These are phyloP conservation scores for Pichia heedii DNA, from an alignment of 805 yeast species.

Conservation along the genomic window DNA sequence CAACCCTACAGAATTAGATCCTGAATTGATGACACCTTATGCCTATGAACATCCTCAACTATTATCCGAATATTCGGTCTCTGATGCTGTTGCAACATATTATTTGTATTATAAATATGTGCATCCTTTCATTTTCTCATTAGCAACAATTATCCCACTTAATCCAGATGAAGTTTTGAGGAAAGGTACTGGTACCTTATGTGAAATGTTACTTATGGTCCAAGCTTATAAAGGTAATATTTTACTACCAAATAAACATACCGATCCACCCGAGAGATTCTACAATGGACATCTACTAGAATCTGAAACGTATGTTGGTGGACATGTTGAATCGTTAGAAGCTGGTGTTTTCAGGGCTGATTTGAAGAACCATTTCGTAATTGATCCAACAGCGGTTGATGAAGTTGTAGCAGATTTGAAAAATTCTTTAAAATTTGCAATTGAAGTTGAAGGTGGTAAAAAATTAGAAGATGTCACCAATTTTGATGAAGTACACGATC, in stretches of 20 bases:
- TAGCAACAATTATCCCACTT: conserved; percentile 90
- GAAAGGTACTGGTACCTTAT: conserved; percentile 96
- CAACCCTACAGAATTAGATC: conserved; percentile 93
- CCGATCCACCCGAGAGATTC: conserved; percentile 89
- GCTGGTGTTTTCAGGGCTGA: conserved; percentile 97
- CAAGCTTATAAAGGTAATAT: conserved; percentile 80
- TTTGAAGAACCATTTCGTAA: conserved; percentile 59
- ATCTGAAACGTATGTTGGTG: conserved; percentile 97
- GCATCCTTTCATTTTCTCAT: conserved; percentile 92
- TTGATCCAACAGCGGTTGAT: conserved; percentile 78
- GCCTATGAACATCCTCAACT: conserved; percentile 91
- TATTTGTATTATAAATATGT: conserved; percentile 93
- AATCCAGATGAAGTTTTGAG: conserved; percentile 94
- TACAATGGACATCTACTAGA: conserved; percentile 91
- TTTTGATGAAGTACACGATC: conserved; percentile 61
- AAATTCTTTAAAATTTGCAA: conserved; percentile 69
- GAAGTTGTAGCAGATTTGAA: conserved; percentile 67
- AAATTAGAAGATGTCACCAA: conserved; percentile 71
- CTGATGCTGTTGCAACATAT: conserved; percentile 98
- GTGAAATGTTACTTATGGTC: conserved; percentile 96
- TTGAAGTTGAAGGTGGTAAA: conserved; percentile 71
- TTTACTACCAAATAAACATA: conserved; percentile 84
- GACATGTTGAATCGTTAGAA: conserved; percentile 95
- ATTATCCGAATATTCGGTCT: conserved; percentile 92
- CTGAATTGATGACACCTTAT: conserved; percentile 96